Evolutionary conservation across 2,329 filamentous ascomycete genomes (phyloP).

Genomic region (Fusarium compactum): DNA sequence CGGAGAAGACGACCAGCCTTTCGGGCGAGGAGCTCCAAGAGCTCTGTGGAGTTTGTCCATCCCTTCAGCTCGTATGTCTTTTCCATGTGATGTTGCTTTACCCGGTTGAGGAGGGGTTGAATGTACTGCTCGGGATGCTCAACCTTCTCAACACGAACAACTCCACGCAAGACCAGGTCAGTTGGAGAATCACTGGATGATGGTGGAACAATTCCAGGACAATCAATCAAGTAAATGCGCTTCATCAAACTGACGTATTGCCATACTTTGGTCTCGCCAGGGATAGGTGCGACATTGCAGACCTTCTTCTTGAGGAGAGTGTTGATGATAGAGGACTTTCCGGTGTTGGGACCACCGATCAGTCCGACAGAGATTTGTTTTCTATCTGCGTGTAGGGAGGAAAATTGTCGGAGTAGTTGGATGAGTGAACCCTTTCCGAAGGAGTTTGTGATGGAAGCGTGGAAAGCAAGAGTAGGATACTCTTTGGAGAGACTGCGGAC

Average conservation of each 20-base stretch:
- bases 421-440: constrained; percentile 98
- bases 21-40: constrained; percentile 86
- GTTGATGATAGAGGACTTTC: constrained; percentile 98
- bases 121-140: constrained; percentile 98
- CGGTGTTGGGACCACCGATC: constrained; percentile 84
- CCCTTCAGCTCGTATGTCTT: constrained; percentile 90
- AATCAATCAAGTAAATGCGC: constrained; percentile 90
- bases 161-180: constrained; percentile 89
- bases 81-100: constrained; percentile 89
- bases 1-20: constrained; percentile 89
- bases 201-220: constrained; percentile 94
- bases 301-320: constrained; percentile 95
- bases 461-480: constrained; percentile 93
- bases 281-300: constrained; percentile 92
- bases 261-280: constrained; percentile 98
- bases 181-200: constrained; percentile 85
- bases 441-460: constrained; percentile 93
- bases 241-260: constrained; percentile 98
- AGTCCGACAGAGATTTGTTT: constrained; percentile 96
- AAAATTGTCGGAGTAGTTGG: constrained; percentile 91
- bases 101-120: constrained; percentile 80
- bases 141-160: constrained; percentile 95
- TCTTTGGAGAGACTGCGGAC: constrained; percentile 89
- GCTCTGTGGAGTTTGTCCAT: constrained; percentile 81
- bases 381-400: constrained; percentile 85